Evolutionary conservation across 371 early-diverging fungal genomes (phyloP), one percentile per base, ranked within the genome.

Genomic region (Lichtheimia corymbifera): DNA sequence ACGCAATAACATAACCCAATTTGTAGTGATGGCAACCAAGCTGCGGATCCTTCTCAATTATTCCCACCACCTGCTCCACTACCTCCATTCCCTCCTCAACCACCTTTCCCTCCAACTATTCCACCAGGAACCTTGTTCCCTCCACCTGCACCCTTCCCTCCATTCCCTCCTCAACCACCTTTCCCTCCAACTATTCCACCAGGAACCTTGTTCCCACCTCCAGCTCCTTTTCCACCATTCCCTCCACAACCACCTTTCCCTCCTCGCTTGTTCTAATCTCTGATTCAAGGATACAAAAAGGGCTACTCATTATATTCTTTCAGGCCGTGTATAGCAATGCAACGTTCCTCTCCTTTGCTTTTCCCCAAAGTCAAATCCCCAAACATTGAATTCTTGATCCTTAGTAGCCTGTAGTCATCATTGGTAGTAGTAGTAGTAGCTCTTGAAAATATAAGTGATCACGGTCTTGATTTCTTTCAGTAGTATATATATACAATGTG

Each of bases 131-230:
- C 18, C 18, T 22, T 40, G 13, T 22, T 55, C 35, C 41, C 35
- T 42, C 41, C 17, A 22, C 35, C 35, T 47, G 5, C 43, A 28
- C n/a, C 47, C 2, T 35, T 45, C 30, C 57, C 42, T 47, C 45
- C n/a, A 20, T 56, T 56, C n/a, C 44, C 40, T 18, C 56, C 25
- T 3, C n/a, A 18, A 18, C 52, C 30, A 27, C 55, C 55, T 55
- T 42, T 30, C 28, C 55, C 55, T 43, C 55, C 41, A 17, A 28
- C 15, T 18, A 2, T 30, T 55, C 43, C 20, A 4, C 17, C 43
- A 15, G 18, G 55, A 22, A 22, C 22, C 22, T 22, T 22, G 22
- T 12, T 55, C n/a, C 55, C 17, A 40, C 22, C 44, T 56, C 17
- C 44, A 11, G 13, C 25, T 40, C 27, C 20, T 4, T 43, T 43